Base-by-base conservation (phyloP, 1,284 basidiomycete genomes). In the Ganoderma leucocontextum region DNA sequence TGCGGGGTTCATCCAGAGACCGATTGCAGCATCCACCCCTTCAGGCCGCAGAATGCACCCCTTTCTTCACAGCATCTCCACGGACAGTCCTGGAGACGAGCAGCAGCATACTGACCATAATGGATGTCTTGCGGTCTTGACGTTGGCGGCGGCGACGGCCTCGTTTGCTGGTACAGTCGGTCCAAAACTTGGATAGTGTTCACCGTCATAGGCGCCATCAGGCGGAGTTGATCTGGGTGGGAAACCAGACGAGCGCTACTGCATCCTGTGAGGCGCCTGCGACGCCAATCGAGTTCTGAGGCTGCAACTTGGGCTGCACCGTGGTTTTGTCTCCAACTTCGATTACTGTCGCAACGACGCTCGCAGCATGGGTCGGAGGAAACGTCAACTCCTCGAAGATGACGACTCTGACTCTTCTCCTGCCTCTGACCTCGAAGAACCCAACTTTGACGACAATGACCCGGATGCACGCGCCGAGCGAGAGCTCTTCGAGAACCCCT, bases 401-500 rank as follows among this genome's bases (percentile, higher is more conserved):
- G 90, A 85, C 62, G 86, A 91, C 78, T 91, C 90, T 7, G 85
- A 91, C 73, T 90, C 87, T 33, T 91, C 90, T 41, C 66, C 75
- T 58, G 80, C 77, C 19, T 86, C 78, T 60, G 89, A 87, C n/a
- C 86, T 86, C n/a, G 80, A 81, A 44, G 85, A 84, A 65, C 80
- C 78, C 63, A 75, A 69, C 63, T 75, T 74, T 55, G 80, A 82
- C 60, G 81, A 86, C 66, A 87, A 90, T 72, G 89, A 94, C 76
- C 87, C 87, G 4, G 93, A 94, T 77, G 85, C 86, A 15, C 86
- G 89, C 47, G 95, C 90, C 22, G 95, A 96, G 77, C 89, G 91
- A 47, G 87, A 87, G 41, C 86, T 96, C 29, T 95, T 95, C 78
- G 87, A 92, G 78, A 88, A 95, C 72, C 93, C 94, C 5, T 93